Conservation (phyloP, 176 grass and related monocot species). For the Phyllostachys edulis region DNA sequence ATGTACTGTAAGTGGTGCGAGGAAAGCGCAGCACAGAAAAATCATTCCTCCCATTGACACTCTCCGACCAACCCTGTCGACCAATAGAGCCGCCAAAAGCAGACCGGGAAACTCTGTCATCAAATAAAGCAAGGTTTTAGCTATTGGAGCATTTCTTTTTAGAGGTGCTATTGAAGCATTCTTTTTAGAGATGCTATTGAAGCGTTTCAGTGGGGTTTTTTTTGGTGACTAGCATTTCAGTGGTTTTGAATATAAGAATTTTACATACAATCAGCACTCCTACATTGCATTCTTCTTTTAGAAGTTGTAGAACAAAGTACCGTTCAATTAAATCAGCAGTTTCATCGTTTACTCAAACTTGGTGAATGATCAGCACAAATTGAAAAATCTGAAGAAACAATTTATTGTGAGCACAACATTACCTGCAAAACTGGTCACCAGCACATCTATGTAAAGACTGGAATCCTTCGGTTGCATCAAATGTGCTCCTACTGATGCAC, state of each 20-base stretch:
- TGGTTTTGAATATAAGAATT: neutral
- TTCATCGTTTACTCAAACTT: neutral
- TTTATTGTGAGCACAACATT: neutral
- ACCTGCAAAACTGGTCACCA: conserved; percentile 72
- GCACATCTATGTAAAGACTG: conserved; percentile 56
- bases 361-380: neutral
- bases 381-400: conserved; percentile 6
- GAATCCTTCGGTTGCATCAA: conserved; percentile 26
- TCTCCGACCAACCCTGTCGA: conserved; percentile 72
- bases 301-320: neutral
- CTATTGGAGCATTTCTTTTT: neutral
- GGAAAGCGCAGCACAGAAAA: conserved; percentile 46
- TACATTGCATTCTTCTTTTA: neutral
- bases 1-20: conserved; percentile 53
- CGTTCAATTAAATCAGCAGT: neutral
- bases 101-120: conserved; percentile 66
- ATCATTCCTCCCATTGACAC: conserved; percentile 54
- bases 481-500: conserved; percentile 20
- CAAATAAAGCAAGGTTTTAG: conserved; percentile 12
- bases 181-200: neutral
- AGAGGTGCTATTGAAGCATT: neutral
- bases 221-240: neutral
- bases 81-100: conserved; percentile 53
- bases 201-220: neutral
- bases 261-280: neutral